Base-by-base conservation (phyloP, 2,329 filamentous ascomycete species). In the Monosporascus sp. region DNA sequence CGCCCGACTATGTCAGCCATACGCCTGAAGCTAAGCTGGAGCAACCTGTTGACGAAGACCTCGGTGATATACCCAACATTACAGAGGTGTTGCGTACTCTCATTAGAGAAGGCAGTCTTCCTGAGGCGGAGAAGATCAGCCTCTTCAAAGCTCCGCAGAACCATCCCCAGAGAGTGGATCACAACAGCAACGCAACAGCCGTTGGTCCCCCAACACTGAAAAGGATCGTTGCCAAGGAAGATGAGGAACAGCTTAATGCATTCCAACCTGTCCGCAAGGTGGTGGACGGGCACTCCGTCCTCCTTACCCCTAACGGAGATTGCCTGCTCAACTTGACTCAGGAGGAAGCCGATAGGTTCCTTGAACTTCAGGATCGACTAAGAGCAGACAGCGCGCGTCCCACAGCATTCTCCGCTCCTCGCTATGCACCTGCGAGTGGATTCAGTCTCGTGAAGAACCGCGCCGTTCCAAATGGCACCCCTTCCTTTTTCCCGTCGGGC, bases 221-320 rank as follows among this genome's bases (percentile, higher is more conserved):
- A 63, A 68, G 74, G 11, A 73, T 77, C 24, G 74, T 82, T 38
- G 75, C 70, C 1, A 73, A 77, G 44, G 75, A 82, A 46, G 83
- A 87, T 55, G 76, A 83, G 31, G 71, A 75, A 15, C 67, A 73
- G 3, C 73, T 87, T 6, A 72, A 77, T n/a, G 72, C 76, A 2
- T 83, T 83, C 47, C 75, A 77, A 55, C 73, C 82, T 11, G 81
- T 87, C 8, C 80, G 78, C 55, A 87, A 86, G 66, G 70, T 84
- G 39, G 74, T 83, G 2, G 84, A 87, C 56, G 84, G 83, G 52
- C 78, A 80, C 66, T 79, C 86, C 25, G 83, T 88, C 57, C 78
- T 92, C 59, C 82, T 92, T 50, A 91, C 88, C 0, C 87, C 88
- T 0, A 84, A 87, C 56, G 88, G 89, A 11, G 85, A 89, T 57